Base-by-base conservation (phyloP, 2,329 filamentous ascomycete genomes). In the Berkeleyomyces rouxiae region DNA sequence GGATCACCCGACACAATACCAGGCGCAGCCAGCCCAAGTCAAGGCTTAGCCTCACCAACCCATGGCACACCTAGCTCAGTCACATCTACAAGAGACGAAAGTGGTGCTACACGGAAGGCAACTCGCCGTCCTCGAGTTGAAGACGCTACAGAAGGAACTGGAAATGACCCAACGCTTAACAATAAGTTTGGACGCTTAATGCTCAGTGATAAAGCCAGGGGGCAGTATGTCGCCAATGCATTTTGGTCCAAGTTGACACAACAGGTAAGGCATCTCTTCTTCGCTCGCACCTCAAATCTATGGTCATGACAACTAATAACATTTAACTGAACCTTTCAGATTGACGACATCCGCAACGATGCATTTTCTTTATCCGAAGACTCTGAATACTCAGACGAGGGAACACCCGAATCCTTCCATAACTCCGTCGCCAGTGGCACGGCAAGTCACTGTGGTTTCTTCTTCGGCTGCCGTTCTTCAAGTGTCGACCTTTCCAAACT, bases 191-290 rank as follows among this genome's bases (percentile, higher is more conserved):
- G 63, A 59, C 63, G 63, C 16, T 46, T 64, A 31, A 60, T 64
- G 63, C 63, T 64, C 57, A 62, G 60, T 62, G 63, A 64, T 60
- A 64, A 64, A 55, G 63, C 63, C 53, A 64, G 62, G 60, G 63
- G 63, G 63, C 63, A 64, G 70, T 91, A 90, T 70, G 82, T 91
- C 67, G 88, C 85, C 73, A 88, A 83, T 70, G 85, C 82, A 5
- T 88, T 90, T 68, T 90, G 86, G 86, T 82, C 85, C 23, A 87
- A 82, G 66, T 77, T 91, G 60, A 87, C 84, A 65, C 87, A 89
- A 61, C 86, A 90, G 77, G 84, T 85, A 72, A 62, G 74, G 13
- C n/a, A 59, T 43, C 16, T 46, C n/a, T 43, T n/a, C 59, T 7
- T 49, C 31, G 23, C 9, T 62, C 36, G 36, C 9, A n/a, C 33